Percentiles rank a stretch among this genome's conserved stretches.
Conservation (phyloP, 345 rosid genomes). For the Salix dunnii region DNA sequence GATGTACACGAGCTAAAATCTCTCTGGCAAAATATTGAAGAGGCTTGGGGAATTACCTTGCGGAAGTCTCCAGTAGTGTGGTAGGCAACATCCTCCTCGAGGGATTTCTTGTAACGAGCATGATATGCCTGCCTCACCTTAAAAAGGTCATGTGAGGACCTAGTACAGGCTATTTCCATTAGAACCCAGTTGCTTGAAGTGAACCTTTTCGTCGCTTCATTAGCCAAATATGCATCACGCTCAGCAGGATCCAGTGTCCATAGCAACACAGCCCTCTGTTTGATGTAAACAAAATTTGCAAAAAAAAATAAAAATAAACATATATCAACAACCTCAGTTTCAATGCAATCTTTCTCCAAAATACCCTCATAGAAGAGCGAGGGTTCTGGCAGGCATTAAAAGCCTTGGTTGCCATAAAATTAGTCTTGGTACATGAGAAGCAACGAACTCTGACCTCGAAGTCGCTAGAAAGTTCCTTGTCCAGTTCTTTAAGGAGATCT, state of each 20-base stretch:
- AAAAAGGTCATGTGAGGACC: conserved; percentile 58
- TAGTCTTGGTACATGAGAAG: neutral
- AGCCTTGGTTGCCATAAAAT: neutral
- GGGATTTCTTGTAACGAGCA: conserved; percentile 67
- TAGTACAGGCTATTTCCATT: conserved; percentile 79
- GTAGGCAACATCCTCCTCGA: conserved; percentile 87
- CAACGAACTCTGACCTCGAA: conserved; percentile 62
- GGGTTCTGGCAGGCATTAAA: neutral
- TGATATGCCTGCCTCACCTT: conserved; percentile 71
- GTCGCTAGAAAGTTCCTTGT: conserved; percentile 77
- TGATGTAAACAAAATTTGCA: conserved; percentile 2
- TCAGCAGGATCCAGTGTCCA: conserved; percentile 77
- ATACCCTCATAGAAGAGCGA: too few species aligned
- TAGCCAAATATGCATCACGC: conserved; percentile 74
- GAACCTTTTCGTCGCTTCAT: conserved; percentile 69
- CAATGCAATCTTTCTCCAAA: neutral
- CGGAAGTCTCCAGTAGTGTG: conserved; percentile 70
- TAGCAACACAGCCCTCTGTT: conserved; percentile 56
- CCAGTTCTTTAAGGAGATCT: conserved; percentile 68
- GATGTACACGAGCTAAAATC: neutral
- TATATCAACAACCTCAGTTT: neutral
- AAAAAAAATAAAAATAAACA: neutral
- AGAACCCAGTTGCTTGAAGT: conserved; percentile 68
- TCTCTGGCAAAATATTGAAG: neutral
- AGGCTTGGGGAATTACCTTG: conserved; percentile 45